Evolutionary conservation across 2,329 filamentous ascomycete species (phyloP).

Genomic region (Trichoderma asperellum): DNA sequence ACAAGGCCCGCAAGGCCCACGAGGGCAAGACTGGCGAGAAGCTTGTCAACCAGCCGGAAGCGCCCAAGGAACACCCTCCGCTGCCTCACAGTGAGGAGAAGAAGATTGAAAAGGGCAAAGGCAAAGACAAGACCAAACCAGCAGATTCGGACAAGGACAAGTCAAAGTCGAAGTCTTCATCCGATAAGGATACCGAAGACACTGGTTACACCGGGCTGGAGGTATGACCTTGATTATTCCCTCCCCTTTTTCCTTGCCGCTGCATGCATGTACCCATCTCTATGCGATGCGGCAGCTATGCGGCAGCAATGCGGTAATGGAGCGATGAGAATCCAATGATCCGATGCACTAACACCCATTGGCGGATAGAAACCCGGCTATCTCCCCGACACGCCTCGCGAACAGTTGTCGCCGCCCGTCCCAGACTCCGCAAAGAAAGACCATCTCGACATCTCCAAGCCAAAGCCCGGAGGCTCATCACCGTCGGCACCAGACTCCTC

Average conservation of each 20-base stretch:
- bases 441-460: constrained; percentile 56
- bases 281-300: neutral
- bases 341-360: constrained; percentile 31
- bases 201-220: constrained; percentile 46
- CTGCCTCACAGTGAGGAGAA: constrained; percentile 80
- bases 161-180: constrained; percentile 45
- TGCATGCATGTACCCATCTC: neutral
- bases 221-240: constrained; percentile 33
- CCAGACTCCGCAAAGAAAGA: constrained; percentile 68
- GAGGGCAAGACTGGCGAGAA: constrained; percentile 69
- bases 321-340: neutral
- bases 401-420: constrained; percentile 71
- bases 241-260: neutral
- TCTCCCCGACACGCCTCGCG: constrained; percentile 77
- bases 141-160: constrained; percentile 41
- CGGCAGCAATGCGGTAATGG: neutral
- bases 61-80: constrained; percentile 83
- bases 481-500: constrained; percentile 35
- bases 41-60: constrained; percentile 74
- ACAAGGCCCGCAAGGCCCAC: constrained; percentile 71
- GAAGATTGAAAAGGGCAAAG: constrained; percentile 56
- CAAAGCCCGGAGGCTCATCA: constrained; percentile 24
- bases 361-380: constrained; percentile 72
- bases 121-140: constrained; percentile 38
- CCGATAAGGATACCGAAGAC: constrained; percentile 46